Evolutionary conservation across 2,329 filamentous ascomycete species (phyloP), one percentile per base, ranked within the genome.

Genomic region (Clarireedia homoeocarpa): DNA sequence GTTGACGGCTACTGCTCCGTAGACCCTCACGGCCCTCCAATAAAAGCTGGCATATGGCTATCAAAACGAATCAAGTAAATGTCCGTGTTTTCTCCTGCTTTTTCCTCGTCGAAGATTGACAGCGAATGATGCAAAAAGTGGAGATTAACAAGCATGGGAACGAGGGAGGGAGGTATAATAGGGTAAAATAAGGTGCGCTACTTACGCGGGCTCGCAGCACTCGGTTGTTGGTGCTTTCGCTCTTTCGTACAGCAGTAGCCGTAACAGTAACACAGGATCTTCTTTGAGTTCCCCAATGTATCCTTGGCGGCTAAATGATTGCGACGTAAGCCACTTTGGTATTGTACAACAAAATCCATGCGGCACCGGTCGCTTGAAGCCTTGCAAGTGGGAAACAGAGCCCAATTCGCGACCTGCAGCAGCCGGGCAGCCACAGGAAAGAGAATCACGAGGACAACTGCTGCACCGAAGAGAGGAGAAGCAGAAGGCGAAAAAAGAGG

Each of bases 351-450:
- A 53, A 38, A 58, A 57, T 40, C 39, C 56, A 45, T 55, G 59
- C 54, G 56, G 53, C 53, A 55, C 46, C 57, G 51, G 51, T 55
- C 39, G 56, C 53, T 55, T 55, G 52, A 44, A 55, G 52, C 46
- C 52, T 53, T 53, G 54, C 57, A 57, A 56, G 60, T 54, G 58
- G 57, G 58, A 53, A 57, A 61, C 61, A 64, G 60, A 58, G 61
- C 52, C 44, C 23, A 46, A 46, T 46, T 9, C 20, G 44, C 44
- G 20, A 55, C 45, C 53, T 55, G 46, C 26, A 45, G 36, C n/a
- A 45, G 23, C 38, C 46, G 53, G 38, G 53, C 46, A 50, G 17
- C 36, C 24, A 46, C 26, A 55, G 17, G 15, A 10, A 26, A 12
- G 17, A 17, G 39, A 55, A 55, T 50, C 53, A 55, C 46, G 53